Percentiles rank a stretch among this genome's conserved stretches.
These are phyloP conservation scores for Crithidia acanthocephali DNA, from an alignment of 208 protist species.

Conservation along the genomic window DNA sequence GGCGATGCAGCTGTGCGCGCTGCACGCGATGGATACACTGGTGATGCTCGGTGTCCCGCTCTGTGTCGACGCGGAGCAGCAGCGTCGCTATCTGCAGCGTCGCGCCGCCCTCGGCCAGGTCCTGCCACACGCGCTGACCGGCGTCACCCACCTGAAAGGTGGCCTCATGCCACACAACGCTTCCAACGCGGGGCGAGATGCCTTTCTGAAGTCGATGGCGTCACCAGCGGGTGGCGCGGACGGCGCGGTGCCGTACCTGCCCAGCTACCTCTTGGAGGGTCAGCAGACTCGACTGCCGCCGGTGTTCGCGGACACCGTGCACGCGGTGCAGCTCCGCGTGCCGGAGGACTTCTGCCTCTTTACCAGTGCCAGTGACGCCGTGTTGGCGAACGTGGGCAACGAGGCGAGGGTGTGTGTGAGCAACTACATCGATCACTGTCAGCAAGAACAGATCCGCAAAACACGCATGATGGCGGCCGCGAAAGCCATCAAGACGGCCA, in stretches of 20 bases:
- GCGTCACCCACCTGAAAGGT: background rate
- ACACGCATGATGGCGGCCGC: background rate
- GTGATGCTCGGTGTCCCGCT: slow-evolving; percentile 58
- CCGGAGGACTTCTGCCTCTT: slow-evolving; percentile 76
- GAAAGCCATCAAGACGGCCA: background rate
- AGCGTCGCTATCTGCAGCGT: slow-evolving; percentile 50
- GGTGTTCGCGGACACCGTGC: slow-evolving; percentile 47
- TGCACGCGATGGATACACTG: slow-evolving; percentile 80
- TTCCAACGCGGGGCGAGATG: background rate
- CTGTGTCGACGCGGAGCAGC: slow-evolving; percentile 41
- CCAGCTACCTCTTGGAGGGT: slow-evolving; percentile 72
- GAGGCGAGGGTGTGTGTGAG: slow-evolving; percentile 56
- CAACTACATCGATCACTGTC: slow-evolving; percentile 54
- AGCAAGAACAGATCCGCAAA: background rate
- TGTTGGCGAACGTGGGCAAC: slow-evolving; percentile 39
- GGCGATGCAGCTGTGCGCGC: slow-evolving; percentile 66
- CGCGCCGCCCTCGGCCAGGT: slow-evolving; percentile 43
- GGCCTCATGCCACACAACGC: background rate
- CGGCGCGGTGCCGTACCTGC: slow-evolving; percentile 42
- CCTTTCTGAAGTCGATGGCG: background rate
- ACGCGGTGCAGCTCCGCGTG: slow-evolving; percentile 53
- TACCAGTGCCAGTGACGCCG: slow-evolving; percentile 21
- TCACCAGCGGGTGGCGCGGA: too few species aligned
- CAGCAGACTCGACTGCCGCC: slow-evolving; percentile 57
- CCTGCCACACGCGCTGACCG: slow-evolving; percentile 21